Conservation (phyloP, 106 monocot species). For the Hemerocallis citrina region DNA sequence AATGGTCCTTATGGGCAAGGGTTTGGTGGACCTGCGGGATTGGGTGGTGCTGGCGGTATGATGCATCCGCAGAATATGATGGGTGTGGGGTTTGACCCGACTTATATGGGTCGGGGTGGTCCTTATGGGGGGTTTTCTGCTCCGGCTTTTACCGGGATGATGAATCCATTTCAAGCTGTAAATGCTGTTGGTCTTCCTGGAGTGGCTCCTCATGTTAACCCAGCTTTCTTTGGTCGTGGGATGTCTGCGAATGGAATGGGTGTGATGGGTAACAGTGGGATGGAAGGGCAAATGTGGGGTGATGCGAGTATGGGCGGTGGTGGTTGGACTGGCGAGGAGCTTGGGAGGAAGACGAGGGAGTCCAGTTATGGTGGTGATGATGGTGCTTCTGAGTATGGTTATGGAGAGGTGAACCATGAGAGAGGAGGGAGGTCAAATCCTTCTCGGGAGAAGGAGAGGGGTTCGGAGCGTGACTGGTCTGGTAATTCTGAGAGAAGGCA, state of each 20-base stretch:
- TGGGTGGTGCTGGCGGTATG: conserved; percentile 26
- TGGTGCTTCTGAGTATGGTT: conserved; percentile 45
- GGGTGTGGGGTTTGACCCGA: conserved; percentile 52
- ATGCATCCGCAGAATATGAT: conserved; percentile 54
- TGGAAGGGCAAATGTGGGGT: conserved; percentile 58
- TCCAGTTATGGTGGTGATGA: conserved; percentile 66
- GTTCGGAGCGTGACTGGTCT: conserved; percentile 41
- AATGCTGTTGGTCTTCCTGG: conserved; percentile 29
- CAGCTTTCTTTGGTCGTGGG: conserved; percentile 63
- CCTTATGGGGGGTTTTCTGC: conserved; percentile 49
- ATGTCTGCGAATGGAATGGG: conserved; percentile 47
- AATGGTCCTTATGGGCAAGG: conserved; percentile 30
- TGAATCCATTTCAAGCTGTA: conserved; percentile 39
- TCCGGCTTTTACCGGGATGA: conserved; percentile 55
- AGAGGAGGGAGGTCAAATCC: conserved; percentile 36
- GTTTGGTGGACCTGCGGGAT: conserved; percentile 17
- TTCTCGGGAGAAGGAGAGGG: conserved; percentile 46
- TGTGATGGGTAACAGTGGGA: conserved; percentile 19
- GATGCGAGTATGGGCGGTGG: conserved; percentile 26
- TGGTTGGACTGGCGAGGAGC: conserved; percentile 34
- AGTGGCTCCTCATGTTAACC: conserved; percentile 72
- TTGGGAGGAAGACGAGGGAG: conserved; percentile 28
- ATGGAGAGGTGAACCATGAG: conserved; percentile 51
- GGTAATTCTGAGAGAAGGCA: conserved; percentile 40
- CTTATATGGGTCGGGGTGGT: conserved; percentile 45